Conservation (phyloP, 169 alveolate genomes). For the Babesia sp. region DNA sequence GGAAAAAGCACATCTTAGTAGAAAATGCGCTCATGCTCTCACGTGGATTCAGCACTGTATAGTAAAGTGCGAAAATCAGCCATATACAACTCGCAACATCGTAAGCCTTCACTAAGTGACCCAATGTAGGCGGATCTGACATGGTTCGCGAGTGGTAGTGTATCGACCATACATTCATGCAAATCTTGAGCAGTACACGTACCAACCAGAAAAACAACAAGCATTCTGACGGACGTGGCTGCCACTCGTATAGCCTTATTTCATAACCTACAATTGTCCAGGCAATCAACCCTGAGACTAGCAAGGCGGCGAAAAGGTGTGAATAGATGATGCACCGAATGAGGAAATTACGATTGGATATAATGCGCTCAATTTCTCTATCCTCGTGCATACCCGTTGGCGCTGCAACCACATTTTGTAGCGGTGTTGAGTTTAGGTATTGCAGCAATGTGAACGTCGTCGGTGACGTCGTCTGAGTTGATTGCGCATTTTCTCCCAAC, state of each 20-base stretch:
- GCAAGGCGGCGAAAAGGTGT: background rate
- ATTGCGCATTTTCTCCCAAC: background rate
- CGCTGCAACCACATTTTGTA: background rate
- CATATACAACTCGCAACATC: slow-evolving; percentile 27
- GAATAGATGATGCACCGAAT: background rate
- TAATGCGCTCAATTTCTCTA: background rate
- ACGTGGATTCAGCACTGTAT: slow-evolving; percentile 22
- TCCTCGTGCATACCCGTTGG: background rate
- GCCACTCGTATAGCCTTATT: background rate
- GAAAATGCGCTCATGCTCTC: slow-evolving; percentile 33
- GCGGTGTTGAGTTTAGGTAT: background rate
- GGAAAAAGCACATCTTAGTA: slow-evolving; percentile 37
- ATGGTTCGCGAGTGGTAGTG: slow-evolving; percentile 8
- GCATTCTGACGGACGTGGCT: slow-evolving; percentile 29
- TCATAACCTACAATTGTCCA: slow-evolving; percentile 4
- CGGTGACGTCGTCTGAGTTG: background rate
- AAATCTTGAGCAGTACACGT: slow-evolving; percentile 19
- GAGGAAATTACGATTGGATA: slow-evolving; percentile 4
- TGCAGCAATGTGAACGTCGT: background rate
- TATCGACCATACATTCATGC: slow-evolving; percentile 42
- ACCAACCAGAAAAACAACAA: slow-evolving; percentile 54
- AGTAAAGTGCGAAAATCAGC: slow-evolving; percentile 36
- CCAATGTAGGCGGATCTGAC: background rate
- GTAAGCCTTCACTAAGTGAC: slow-evolving; percentile 8
- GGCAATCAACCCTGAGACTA: slow-evolving; percentile 1